Evolutionary conservation across 495 filamentous ascomycete genomes (phyloP), one percentile per base, ranked within the genome.

Genomic region (Margaritispora aquatica): DNA sequence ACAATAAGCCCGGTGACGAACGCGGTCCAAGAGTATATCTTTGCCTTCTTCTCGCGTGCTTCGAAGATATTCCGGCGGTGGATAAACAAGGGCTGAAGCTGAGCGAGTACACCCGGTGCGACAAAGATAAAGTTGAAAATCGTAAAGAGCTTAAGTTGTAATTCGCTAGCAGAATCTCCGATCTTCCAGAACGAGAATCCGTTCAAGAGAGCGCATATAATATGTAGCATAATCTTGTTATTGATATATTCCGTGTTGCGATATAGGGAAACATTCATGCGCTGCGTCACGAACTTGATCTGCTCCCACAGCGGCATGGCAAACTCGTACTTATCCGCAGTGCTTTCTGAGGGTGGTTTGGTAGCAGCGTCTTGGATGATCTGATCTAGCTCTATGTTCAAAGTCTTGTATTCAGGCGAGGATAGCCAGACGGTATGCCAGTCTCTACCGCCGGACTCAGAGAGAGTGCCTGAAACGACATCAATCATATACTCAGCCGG

Each of bases 11-110:
- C 76, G 13, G 67, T 74, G 1, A 73, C 70, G 57, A 73, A 77
- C n/a, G 75, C 80, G 17, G 78, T 67, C 87, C 86, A 89, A 8
- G 79, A 83, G 67, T 92, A 91, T 27, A 86, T 86, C 65, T 87
- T 89, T 24, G 83, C 82, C 26, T 83, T 84, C 22, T 79, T 75
- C 70, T 92, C 88, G 21, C 88, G 80, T 0, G 82, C 79, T 65
- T 85, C 76, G 64, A 84, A 92, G 10, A 92, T 75, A 21, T 81
- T 78, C 22, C 88, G 79, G 44, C 82, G 74, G 58, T 78, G 66
- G 55, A 89, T 74, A 62, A 86, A 91, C 20, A 83, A 80, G 0
- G 88, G 87, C 71, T 89, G 86, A 34, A 88, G 77, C 62, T 80
- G 76, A 21, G 52, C 48, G 23, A 69, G 64, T 48, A 64, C 55